Evolutionary conservation across 345 rosid genomes (phyloP).

Genomic region (Microthlaspi erraticum): DNA sequence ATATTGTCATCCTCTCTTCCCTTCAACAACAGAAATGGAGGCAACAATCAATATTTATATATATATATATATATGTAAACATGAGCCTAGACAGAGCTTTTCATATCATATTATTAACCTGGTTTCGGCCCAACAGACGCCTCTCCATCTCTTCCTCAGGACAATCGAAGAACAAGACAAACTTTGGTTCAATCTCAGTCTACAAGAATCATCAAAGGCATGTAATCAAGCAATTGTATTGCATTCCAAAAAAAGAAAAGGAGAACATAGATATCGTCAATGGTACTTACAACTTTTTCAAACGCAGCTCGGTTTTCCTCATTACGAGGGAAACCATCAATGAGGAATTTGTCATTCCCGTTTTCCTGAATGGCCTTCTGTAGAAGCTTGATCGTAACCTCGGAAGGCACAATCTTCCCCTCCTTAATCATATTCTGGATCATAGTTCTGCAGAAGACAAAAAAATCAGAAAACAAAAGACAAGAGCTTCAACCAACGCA

Average conservation of each 20-base stretch:
- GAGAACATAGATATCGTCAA: no score
- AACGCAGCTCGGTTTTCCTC: constrained; percentile 90
- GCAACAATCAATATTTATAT: constrained; percentile 15
- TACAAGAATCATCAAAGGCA: constrained; percentile 35
- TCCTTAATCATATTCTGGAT: constrained; percentile 66
- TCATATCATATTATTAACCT: constrained; percentile 51
- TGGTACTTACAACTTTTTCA: constrained; percentile 66
- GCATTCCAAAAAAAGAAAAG: background rate
- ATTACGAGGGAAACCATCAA: constrained; percentile 92
- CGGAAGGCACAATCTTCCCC: constrained; percentile 75
- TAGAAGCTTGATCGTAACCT: constrained; percentile 86
- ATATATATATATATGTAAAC: background rate
- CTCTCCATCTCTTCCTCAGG: constrained; percentile 69
- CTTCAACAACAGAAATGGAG: constrained; percentile 45
- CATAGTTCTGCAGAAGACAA: constrained; percentile 52
- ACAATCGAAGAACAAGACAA: constrained; percentile 59
- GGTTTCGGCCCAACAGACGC: constrained; percentile 72
- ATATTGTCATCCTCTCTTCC: constrained; percentile 87
- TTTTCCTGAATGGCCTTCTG: constrained; percentile 67
- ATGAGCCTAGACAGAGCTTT: constrained; percentile 9
- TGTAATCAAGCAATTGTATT: background rate
- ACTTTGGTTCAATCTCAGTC: constrained; percentile 57
- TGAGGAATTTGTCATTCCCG: constrained; percentile 70
- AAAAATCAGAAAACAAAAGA: background rate
- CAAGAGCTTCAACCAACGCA: constrained; percentile 9